Conservation (phyloP, 768 basidiomycete species). For the Tulasnella sp. region DNA sequence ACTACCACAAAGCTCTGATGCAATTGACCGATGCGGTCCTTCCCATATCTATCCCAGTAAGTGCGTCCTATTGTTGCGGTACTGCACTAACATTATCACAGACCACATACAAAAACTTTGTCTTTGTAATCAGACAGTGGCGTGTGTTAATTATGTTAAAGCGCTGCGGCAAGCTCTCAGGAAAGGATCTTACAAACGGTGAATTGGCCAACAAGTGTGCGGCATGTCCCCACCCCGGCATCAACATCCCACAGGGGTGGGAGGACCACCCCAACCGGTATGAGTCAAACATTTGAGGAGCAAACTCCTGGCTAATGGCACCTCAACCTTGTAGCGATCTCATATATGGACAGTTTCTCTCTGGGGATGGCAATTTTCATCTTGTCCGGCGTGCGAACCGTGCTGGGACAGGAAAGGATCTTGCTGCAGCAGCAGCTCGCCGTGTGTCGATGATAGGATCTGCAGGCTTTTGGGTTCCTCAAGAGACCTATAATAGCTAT, state of each 20-base stretch:
- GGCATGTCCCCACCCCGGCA: neutral
- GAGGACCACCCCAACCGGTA: neutral
- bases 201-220: neutral
- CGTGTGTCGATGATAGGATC: neutral
- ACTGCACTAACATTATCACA: neutral
- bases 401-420: neutral
- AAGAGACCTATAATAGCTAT: neutral
- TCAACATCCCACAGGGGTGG: neutral
- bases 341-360: neutral
- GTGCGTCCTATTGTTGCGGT: too few relatives aligned
- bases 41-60: neutral
- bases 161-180: neutral
- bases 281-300: neutral
- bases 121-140: neutral
- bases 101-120: neutral
- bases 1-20: neutral
- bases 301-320: too few relatives aligned
- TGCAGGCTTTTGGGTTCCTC: neutral
- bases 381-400: neutral
- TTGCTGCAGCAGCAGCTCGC: neutral
- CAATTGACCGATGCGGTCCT: neutral
- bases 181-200: neutral
- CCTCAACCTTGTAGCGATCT: too few relatives aligned
- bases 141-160: neutral
- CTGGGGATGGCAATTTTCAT: constrained; percentile 1